Conservation (phyloP, 2,329 filamentous ascomycete genomes). For the Xylariaceae sp. region DNA sequence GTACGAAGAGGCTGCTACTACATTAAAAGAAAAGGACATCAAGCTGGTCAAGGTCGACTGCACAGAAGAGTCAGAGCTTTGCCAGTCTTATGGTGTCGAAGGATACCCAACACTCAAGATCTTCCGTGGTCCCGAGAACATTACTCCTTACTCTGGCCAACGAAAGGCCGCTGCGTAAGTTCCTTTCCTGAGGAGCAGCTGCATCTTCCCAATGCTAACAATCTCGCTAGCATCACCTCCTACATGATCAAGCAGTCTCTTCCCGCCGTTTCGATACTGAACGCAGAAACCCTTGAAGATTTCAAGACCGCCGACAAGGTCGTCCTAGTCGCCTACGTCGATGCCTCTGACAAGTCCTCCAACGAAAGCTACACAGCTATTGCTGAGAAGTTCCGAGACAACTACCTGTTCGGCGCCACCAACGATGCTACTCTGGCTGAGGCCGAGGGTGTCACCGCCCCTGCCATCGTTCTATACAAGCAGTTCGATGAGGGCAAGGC, state of each 20-base stretch:
- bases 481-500: slow-evolving; percentile 96
- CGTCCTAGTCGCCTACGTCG: slow-evolving; percentile 88
- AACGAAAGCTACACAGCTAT: slow-evolving; percentile 82
- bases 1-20: slow-evolving; percentile 85
- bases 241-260: slow-evolving; percentile 99
- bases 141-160: slow-evolving; percentile 84
- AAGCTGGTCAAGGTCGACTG: slow-evolving; percentile 89
- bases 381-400: slow-evolving; percentile 81
- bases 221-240: slow-evolving; percentile 63
- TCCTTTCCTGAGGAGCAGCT: not conserved
- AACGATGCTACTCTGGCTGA: slow-evolving; percentile 85
- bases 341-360: slow-evolving; percentile 79
- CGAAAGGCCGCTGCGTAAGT: slow-evolving; percentile 81
- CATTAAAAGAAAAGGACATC: slow-evolving; percentile 88
- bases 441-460: slow-evolving; percentile 87
- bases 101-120: slow-evolving; percentile 99
- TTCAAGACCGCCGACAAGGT: slow-evolving; percentile 99
- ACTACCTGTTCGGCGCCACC: slow-evolving; percentile 89
- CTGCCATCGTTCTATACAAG: slow-evolving; percentile 94
- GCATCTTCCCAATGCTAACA: slow-evolving; percentile 25
- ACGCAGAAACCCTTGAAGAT: slow-evolving; percentile 83
- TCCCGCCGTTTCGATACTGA: slow-evolving; percentile 85
- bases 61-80: slow-evolving; percentile 92
- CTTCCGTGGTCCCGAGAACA: slow-evolving; percentile 88
- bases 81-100: slow-evolving; percentile 88